These are phyloP conservation scores for Sextonia rubra DNA, from an alignment of 164 flowering plant genomes.

Conservation along the genomic window DNA sequence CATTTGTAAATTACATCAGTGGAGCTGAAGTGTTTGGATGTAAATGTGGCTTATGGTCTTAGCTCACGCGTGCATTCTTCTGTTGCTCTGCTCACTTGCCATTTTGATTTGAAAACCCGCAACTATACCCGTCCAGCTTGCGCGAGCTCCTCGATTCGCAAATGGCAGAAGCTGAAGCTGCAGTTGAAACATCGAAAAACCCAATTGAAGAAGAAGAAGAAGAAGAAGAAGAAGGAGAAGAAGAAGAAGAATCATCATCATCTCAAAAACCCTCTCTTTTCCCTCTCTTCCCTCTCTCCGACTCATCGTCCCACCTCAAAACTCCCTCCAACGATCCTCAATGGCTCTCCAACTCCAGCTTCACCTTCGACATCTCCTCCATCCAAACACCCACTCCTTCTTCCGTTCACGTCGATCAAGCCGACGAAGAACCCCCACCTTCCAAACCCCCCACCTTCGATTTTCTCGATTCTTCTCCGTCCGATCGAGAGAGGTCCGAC, in stretches of 20 bases:
- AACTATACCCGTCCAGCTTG: too few relatives aligned
- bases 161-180: conserved; percentile 14
- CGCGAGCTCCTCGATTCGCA: neutral
- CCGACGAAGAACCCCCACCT: conserved; percentile 14
- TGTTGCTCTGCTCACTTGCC: too few relatives aligned
- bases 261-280: conserved; percentile 5
- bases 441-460: conserved; percentile 28
- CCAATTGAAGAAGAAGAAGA: conserved; percentile 6
- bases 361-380: conserved; percentile 61
- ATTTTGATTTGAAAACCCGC: too few relatives aligned
- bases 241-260: too few relatives aligned
- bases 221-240: conserved; percentile 5
- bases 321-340: conserved; percentile 22
- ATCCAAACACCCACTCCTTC: conserved; percentile 30
- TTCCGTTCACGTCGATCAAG: conserved; percentile 6
- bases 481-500: conserved; percentile 21
- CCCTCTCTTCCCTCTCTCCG: conserved; percentile 17
- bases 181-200: neutral
- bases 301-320: neutral
- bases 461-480: conserved; percentile 34
- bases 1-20: too few relatives aligned
- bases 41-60: too few relatives aligned
- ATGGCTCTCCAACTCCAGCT: conserved; percentile 86
- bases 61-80: too few relatives aligned
- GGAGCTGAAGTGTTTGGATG: too few relatives aligned